Conservation (phyloP, 1,284 basidiomycete genomes). For the Sporisorium reilianum region DNA sequence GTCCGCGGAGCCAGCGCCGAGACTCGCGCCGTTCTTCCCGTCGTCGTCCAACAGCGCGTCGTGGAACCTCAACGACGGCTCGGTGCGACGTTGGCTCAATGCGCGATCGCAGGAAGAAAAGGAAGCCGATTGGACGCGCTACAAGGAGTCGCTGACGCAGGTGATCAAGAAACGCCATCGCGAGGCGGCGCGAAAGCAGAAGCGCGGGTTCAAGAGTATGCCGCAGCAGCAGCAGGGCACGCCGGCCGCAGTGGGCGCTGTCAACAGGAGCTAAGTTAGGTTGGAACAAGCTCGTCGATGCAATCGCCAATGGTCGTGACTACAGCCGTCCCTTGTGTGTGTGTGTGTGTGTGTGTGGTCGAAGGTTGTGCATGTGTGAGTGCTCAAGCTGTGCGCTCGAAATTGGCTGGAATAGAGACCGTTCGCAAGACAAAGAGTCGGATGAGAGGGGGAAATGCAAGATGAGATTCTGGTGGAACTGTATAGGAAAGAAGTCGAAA, state of each 20-base stretch:
- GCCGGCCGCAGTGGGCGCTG: neutral
- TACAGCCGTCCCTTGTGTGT: no score
- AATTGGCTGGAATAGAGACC: neutral
- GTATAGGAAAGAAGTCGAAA: neutral
- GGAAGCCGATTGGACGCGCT: conserved; percentile 37
- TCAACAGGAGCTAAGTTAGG: neutral
- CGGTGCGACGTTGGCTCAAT: conserved; percentile 40
- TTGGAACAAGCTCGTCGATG: neutral
- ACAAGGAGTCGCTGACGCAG: conserved; percentile 50
- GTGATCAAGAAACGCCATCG: conserved; percentile 60
- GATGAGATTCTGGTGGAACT: neutral
- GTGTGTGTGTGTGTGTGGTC: neutral
- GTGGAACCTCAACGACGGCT: conserved; percentile 24
- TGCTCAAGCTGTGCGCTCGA: neutral
- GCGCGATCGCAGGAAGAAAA: conserved; percentile 44
- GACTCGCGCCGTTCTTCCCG: conserved; percentile 19
- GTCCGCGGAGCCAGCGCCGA: conserved; percentile 8
- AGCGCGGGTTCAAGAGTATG: conserved; percentile 29
- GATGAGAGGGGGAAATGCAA: neutral
- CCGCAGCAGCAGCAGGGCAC: conserved; percentile 9
- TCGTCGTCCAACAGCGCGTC: conserved; percentile 8
- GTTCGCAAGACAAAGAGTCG: no score
- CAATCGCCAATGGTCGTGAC: neutral
- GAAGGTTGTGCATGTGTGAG: neutral
- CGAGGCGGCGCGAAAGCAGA: conserved; percentile 59